Evolutionary conservation across 441 rosid species (phyloP), one percentile per base, ranked within the genome.

Genomic region (Raphanus hybrid): DNA sequence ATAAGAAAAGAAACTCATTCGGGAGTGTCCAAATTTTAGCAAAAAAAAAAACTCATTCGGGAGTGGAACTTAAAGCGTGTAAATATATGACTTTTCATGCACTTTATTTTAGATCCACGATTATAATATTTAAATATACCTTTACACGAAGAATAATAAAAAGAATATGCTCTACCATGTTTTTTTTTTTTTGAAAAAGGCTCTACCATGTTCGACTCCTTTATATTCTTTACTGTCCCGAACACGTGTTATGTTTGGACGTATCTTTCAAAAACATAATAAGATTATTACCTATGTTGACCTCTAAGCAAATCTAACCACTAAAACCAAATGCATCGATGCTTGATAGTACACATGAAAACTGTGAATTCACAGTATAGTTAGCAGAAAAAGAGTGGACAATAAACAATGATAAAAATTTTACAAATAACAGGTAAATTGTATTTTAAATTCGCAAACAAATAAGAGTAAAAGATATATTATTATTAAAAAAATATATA

Each of bases 211-310:
- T 69, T 64, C 67, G 71, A 54, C 48, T 20, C 55, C 48, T 63
- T 74, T 69, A 29, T 79, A 69, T 62, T 74, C 71, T 69, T 74
- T 45, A 65, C 58, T 35, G 62, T 8, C 68, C 59, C 68, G 5
- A 74, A 69, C 78, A 74, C 78, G 75, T 79, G 75, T 69, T 57
- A 45, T 69, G 75, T 64, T 69, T 69, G 78, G 82, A 69, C 75
- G 71, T 57, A 69, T 68, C 70, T 73, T 73, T 67, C 65, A 60
- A 54, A 35, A 60, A 50, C 71, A 59, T 70, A 58, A 64, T 16
- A 61, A n/a, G 4, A 35, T 45, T 16, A 16, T 65, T 0, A 55
- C 60, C 6, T 64, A n/a, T 65, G 29, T 64, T 41, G 12, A 72
- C 76, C 55, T 35, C 70, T 73, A 54, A 54, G 54, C 73, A n/a